Conservation (phyloP, 495 filamentous ascomycete genomes). For the Symbiotaphrina buchneri region DNA sequence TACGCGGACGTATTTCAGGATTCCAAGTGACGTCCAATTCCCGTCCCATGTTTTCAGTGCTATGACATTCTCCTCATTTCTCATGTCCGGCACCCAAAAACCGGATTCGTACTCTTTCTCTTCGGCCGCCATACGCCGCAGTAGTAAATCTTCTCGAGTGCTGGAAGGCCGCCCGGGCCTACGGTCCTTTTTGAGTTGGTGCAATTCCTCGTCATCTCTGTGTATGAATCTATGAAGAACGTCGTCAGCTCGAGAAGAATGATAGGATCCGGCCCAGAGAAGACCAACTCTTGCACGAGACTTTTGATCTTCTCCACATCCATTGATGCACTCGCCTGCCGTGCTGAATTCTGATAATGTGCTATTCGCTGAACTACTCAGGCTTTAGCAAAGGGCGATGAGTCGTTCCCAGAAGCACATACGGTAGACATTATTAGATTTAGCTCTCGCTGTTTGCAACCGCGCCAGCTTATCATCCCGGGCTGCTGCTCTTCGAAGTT, state of each 20-base stretch:
- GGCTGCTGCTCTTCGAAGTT: constrained; percentile 46
- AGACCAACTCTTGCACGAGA: constrained; percentile 31
- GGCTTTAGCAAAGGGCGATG: neutral
- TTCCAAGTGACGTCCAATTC: constrained; percentile 33
- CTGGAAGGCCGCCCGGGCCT: constrained; percentile 64
- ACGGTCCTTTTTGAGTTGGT: constrained; percentile 46
- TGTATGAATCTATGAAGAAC: constrained; percentile 20
- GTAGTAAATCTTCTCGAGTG: constrained; percentile 52
- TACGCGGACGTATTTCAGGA: constrained; percentile 39
- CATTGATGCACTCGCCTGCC: constrained; percentile 29
- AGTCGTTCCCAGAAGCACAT: constrained; percentile 9
- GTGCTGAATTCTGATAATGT: constrained; percentile 45
- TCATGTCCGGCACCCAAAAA: constrained; percentile 51
- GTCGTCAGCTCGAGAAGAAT: constrained; percentile 15
- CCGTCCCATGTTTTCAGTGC: constrained; percentile 35
- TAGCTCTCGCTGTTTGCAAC: constrained; percentile 34
- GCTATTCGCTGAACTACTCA: constrained; percentile 40
- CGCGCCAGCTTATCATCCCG: constrained; percentile 57
- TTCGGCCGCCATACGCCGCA: constrained; percentile 43
- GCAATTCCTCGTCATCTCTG: constrained; percentile 55
- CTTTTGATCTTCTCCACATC: no score
- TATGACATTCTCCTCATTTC: constrained; percentile 25
- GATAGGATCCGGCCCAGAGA: no score
- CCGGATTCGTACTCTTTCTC: constrained; percentile 65
- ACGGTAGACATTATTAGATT: constrained; percentile 47